A percentile compares a stretch with the other conserved stretches of the same genome.
Evolutionary conservation across 176 grass and related monocot genomes (phyloP).

Genomic region (Bolboschoenus planiculmis): DNA sequence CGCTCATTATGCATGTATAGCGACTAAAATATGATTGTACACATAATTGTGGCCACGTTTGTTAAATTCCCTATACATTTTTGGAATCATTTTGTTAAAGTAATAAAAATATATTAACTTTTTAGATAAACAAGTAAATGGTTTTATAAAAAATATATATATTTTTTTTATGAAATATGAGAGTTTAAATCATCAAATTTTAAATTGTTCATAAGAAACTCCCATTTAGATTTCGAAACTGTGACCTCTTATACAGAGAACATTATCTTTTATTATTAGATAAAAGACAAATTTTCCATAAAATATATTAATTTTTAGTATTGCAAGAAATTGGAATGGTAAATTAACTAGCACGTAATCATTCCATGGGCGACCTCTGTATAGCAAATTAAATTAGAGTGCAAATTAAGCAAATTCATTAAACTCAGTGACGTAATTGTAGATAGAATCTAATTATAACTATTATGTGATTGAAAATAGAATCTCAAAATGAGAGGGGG

Average conservation of each 20-base stretch:
- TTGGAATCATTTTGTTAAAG: neutral
- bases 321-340: neutral
- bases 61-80: neutral
- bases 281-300: no score
- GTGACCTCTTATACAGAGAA: no score
- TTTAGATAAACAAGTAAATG: neutral
- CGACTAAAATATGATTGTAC: neutral
- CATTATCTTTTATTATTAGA: no score
- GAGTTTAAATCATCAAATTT: no score
- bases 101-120: neutral
- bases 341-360: neutral
- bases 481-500: neutral
- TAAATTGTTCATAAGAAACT: no score
- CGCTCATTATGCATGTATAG: neutral
- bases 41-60: neutral
- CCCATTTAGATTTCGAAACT: no score
- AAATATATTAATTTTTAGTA: neutral
- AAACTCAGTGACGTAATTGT: neutral
- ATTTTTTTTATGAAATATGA: no score
- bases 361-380: neutral
- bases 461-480: neutral
- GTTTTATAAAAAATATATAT: no score
- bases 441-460: constrained; percentile 8
- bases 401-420: neutral
- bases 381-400: neutral